These are phyloP conservation scores for Penicillium sp. DNA, from an alignment of 2,329 filamentous ascomycete genomes.

Conservation along the genomic window DNA sequence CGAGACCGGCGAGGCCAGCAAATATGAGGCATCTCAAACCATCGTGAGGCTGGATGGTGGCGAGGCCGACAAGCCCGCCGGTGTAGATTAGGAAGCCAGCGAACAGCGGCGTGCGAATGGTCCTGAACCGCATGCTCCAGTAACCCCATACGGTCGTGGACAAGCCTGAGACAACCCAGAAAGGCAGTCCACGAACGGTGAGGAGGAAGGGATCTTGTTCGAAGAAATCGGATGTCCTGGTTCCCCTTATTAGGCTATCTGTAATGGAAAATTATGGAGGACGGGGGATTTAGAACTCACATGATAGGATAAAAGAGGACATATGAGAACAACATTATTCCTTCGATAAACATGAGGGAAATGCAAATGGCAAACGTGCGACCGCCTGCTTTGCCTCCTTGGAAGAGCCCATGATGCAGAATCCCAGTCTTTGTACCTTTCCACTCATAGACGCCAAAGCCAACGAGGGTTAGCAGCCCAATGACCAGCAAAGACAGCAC, in stretches of 20 bases:
- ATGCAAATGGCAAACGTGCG: background rate
- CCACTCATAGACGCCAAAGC: conserved; percentile 7
- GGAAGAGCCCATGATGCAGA: conserved; percentile 4
- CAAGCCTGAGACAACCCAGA: background rate
- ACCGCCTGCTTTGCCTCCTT: background rate
- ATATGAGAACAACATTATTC: conserved; percentile 1
- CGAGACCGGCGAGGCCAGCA: background rate
- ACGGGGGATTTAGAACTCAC: background rate
- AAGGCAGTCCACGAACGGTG: background rate
- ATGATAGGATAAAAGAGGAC: conserved; percentile 1
- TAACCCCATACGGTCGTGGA: background rate
- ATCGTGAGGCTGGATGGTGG: background rate
- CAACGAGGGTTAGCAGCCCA: background rate
- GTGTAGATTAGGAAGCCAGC: conserved; percentile 2
- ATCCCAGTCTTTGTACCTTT: background rate
- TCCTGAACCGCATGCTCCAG: background rate
- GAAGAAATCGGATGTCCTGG: background rate
- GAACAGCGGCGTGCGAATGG: background rate
- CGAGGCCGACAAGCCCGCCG: background rate
- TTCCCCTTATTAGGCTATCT: background rate
- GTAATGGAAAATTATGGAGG: background rate
- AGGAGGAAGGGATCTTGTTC: background rate
- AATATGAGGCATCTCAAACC: background rate
- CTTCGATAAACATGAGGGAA: conserved; percentile 2
- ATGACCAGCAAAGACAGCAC: background rate